Base-by-base conservation (phyloP, 352 stramenopile species). In the Pythium vanterpoolii region DNA sequence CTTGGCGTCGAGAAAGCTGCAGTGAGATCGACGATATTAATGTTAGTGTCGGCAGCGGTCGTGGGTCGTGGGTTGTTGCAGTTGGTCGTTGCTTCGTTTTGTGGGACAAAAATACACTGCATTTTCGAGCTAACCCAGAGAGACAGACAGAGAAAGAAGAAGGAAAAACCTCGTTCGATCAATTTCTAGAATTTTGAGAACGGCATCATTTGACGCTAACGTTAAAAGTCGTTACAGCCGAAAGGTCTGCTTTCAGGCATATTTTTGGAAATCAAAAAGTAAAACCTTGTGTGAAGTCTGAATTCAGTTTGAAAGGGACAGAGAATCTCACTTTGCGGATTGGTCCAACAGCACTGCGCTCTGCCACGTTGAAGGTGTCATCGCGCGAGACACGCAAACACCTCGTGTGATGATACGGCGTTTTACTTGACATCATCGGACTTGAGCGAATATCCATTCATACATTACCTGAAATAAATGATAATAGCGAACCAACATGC, bases 351-450 rank as follows among this genome's bases (percentile, higher is more conserved):
- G 39, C 19, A 60, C 13, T n/a, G 3, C 39, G n/a, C 7, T 54
- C 47, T 49, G 57, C 57, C 57, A 64, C 57, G 57, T 64, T 64
- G 57, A 64, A 64, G 57, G 57, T 42, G 57, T 64, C 57, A 60
- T 26, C 2, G 18, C 30, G 4, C 14, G 5, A 30, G 38, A 64
- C 57, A 48, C 49, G 38, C 28, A 64, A 64, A 54, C 39, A 40
- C 45, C 21, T 42, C 52, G 24, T 40, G 18, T 33, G 5, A 3
- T 13, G 19, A 42, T 28, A 2, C 31, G n/a, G n/a, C n/a, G n/a
- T n/a, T n/a, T n/a, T n/a, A 40, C 40, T 9, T 1, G 5, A 39
- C 1, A 13, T 6, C 0, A 49, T 43, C 27, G 4, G 19, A 36
- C 36, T 16, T 50, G 24, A 36, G 18, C 2, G 23, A 21, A 38